A percentile compares a stretch with the other conserved stretches of the same genome.
phyloP scores from a whole-genome alignment of 345 rosid genomes.

The Leavenworthia alabamica region DNA sequence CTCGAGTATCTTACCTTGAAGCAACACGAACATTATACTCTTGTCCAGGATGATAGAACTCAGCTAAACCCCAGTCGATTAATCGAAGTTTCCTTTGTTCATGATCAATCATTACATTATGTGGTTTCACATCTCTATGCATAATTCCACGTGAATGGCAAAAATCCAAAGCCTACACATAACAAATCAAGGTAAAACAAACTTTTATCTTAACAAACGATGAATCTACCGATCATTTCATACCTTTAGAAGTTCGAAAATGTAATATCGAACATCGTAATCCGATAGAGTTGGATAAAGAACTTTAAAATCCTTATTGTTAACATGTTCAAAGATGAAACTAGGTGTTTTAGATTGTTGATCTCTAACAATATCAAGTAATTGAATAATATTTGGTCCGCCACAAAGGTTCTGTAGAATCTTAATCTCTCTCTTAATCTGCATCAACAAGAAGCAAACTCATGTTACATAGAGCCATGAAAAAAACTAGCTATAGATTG shows the following conservation, averaged over 20 bases:
- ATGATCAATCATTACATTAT: constrained; percentile 98
- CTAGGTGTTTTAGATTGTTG: constrained; percentile 95
- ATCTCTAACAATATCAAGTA: constrained; percentile 96
- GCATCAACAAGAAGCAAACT: constrained; percentile 22
- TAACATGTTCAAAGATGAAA: constrained; percentile 85
- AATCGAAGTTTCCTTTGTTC: constrained; percentile 90
- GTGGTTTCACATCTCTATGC: constrained; percentile 99
- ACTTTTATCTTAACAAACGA: no score
- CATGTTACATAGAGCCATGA: no score
- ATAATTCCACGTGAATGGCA: constrained; percentile 98
- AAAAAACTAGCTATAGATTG: no score
- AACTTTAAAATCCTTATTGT: constrained; percentile 90
- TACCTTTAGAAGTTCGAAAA: constrained; percentile 87
- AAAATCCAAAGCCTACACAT: constrained; percentile 96
- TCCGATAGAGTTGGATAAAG: constrained; percentile 87
- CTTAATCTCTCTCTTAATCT: constrained; percentile 98
- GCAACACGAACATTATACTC: constrained; percentile 98
- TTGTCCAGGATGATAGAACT: constrained; percentile 94
- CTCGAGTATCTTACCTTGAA: no score
- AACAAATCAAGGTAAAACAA: no score
- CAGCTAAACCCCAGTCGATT: constrained; percentile 98
- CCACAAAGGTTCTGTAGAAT: constrained; percentile 96
- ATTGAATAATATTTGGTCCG: constrained; percentile 85
- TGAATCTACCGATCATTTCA: no score
- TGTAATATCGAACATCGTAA: constrained; percentile 80